Percentiles rank a stretch among this genome's conserved stretches.
These are phyloP conservation scores for Microcera coccophila DNA, from an alignment of 2,329 filamentous ascomycete genomes.

Conservation along the genomic window DNA sequence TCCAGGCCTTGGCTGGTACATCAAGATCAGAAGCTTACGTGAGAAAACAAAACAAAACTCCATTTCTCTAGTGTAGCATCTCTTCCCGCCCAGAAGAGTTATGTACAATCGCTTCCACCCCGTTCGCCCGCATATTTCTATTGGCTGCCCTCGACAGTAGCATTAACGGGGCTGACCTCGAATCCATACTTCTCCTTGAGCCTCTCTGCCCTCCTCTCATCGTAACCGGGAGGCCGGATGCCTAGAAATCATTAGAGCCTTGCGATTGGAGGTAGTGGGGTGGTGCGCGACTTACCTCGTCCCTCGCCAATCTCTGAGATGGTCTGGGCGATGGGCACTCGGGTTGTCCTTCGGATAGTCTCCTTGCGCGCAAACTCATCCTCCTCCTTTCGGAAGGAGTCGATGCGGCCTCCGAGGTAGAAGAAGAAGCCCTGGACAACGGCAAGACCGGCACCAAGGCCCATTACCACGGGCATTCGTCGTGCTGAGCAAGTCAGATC, in stretches of 20 bases:
- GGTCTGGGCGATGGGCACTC: conserved; percentile 74
- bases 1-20: conserved; percentile 18
- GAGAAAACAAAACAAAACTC: conserved; percentile 34
- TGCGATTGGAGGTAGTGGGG: conserved; percentile 1
- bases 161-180: conserved; percentile 67
- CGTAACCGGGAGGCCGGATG: conserved; percentile 76
- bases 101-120: conserved; percentile 33
- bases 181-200: conserved; percentile 85
- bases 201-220: conserved; percentile 75
- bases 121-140: conserved; percentile 28
- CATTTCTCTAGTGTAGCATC: conserved; percentile 40
- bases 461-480: conserved; percentile 66
- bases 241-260: conserved; percentile 46
- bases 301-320: conserved; percentile 80
- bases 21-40: conserved; percentile 24
- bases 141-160: conserved; percentile 44
- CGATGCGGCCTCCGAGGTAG: conserved; percentile 62
- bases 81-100: conserved; percentile 35
- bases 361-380: conserved; percentile 75
- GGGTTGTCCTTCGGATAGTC: conserved; percentile 66
- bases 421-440: conserved; percentile 60
- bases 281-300: conserved; percentile 58
- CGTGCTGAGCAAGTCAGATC: conserved; percentile 28
- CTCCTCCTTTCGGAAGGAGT: conserved; percentile 51
- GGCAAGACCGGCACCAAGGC: conserved; percentile 58